These are phyloP conservation scores for Suillus lakei DNA, from an alignment of 768 basidiomycete species.

Conservation along the genomic window DNA sequence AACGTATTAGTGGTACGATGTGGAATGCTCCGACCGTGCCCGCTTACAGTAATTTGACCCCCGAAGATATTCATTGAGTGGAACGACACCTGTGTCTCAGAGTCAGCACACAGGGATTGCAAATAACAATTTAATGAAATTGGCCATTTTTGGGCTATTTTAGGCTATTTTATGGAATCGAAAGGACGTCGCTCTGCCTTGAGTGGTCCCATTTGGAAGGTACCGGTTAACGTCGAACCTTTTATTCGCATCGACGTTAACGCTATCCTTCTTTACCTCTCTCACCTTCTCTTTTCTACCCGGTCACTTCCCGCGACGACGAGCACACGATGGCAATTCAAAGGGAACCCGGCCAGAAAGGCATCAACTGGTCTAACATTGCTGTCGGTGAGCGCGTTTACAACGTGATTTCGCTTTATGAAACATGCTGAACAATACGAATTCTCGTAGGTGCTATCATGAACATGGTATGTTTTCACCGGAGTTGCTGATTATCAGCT, in stretches of 20 bases:
- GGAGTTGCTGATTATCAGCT: conserved; percentile 22
- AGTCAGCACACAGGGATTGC: too few relatives aligned
- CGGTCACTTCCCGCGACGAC: conserved; percentile 21
- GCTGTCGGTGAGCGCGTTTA: conserved; percentile 74
- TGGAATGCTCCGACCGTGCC: not conserved
- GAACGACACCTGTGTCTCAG: not conserved
- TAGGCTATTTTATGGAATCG: not conserved
- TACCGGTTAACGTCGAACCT: conserved; percentile 8
- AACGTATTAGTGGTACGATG: not conserved
- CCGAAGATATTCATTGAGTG: not conserved
- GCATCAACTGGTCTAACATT: conserved; percentile 93
- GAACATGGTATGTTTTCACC: conserved; percentile 85
- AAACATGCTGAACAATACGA: conserved; percentile 21
- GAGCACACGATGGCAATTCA: conserved; percentile 70
- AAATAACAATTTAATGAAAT: not conserved
- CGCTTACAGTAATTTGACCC: too few relatives aligned
- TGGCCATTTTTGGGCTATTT: not conserved
- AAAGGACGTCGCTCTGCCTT: not conserved
- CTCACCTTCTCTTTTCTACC: conserved; percentile 13
- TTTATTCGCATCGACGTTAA: conserved; percentile 13
- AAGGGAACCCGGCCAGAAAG: conserved; percentile 89
- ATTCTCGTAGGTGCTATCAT: conserved; percentile 81
- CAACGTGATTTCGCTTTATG: conserved; percentile 15
- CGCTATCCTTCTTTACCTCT: conserved; percentile 8
- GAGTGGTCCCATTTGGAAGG: conserved; percentile 1